A percentile compares a stretch with the other conserved stretches of the same genome.
phyloP scores from a whole-genome alignment of 371 early-diverging fungal species.

The Apophysomyces trapeziformis region DNA sequence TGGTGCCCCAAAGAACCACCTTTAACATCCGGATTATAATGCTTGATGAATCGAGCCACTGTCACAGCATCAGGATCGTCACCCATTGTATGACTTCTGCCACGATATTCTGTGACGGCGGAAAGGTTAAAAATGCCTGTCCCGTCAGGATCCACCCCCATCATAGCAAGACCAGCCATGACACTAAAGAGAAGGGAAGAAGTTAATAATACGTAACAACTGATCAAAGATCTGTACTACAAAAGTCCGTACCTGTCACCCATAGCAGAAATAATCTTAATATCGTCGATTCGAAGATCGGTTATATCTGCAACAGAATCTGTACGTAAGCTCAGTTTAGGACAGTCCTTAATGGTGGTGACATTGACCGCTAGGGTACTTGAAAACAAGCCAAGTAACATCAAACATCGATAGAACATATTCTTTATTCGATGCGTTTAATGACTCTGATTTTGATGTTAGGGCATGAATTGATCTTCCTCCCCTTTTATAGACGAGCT shows the following conservation, averaged over 20 bases:
- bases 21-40: slow-evolving; percentile 34
- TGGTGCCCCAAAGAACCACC: slow-evolving; percentile 46
- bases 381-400: not conserved
- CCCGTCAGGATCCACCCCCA: slow-evolving; percentile 21
- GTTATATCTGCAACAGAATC: slow-evolving; percentile 17
- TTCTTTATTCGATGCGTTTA: too few relatives aligned
- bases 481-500: too few relatives aligned
- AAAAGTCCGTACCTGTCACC: slow-evolving; percentile 29
- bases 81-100: slow-evolving; percentile 48
- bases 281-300: slow-evolving; percentile 36
- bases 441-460: too few relatives aligned
- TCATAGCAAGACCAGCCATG: slow-evolving; percentile 44
- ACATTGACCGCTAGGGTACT: not conserved
- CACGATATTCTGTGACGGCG: slow-evolving; percentile 41
- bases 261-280: slow-evolving; percentile 28
- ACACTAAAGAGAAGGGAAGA: slow-evolving; percentile 20
- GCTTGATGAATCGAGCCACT: slow-evolving; percentile 43
- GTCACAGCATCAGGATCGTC: slow-evolving; percentile 46
- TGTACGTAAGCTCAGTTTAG: slow-evolving; percentile 24
- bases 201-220: too few relatives aligned
- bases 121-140: slow-evolving; percentile 24
- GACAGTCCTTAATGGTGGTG: slow-evolving; percentile 23
- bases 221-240: too few relatives aligned
- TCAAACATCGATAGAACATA: not conserved
- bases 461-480: too few relatives aligned